Base-by-base conservation (phyloP, 2,329 filamentous ascomycete species). In the Sporothrix mexicana region DNA sequence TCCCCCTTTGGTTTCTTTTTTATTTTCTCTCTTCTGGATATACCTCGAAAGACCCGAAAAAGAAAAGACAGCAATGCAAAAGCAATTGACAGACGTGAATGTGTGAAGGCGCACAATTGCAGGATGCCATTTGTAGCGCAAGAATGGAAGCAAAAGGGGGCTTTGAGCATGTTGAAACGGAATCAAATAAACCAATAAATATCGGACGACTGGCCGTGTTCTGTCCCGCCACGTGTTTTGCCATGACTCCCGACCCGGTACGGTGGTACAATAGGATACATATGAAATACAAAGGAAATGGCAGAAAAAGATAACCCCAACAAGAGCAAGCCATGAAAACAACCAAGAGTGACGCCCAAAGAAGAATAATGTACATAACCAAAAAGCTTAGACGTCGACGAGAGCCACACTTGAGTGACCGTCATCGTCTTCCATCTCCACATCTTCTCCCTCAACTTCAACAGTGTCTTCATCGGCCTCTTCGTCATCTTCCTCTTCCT, bases 351-450 rank as follows among this genome's bases (percentile, higher is more conserved):
- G 47, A 67, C 64, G 64, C 45, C 64, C 13, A 23, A 12, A 23
- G 45, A 51, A 68, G 20, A 41, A 17, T 68, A 68, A 7, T 13
- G 25, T 53, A 51, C 66, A 68, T 36, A 41, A 20, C 23, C 23
- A 13, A n/a, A 20, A 13, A n/a, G 15, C 41, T 47, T 67, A 67
- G 43, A 67, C 23, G 12, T 67, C 64, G 23, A 67, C 64, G 20
- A 67, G 64, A 10, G 64, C 64, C 45, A 67, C 64, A 2, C 64
- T 67, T 13, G 64, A 69, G 17, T 41, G 49, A 6, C 66, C 8
- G 10, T 55, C 66, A 1, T 68, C 66, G 67, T 73, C 74, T 7
- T 47, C 71, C 72, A 73, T 73, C 3, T 70, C 71, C 41, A 68
- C 72, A 15, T 72, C 73, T 12, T 66, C 68, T 10, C 25, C 68